phyloP scores from a whole-genome alignment of 148 eudicot genomes.

The Rhododendron vialii region DNA sequence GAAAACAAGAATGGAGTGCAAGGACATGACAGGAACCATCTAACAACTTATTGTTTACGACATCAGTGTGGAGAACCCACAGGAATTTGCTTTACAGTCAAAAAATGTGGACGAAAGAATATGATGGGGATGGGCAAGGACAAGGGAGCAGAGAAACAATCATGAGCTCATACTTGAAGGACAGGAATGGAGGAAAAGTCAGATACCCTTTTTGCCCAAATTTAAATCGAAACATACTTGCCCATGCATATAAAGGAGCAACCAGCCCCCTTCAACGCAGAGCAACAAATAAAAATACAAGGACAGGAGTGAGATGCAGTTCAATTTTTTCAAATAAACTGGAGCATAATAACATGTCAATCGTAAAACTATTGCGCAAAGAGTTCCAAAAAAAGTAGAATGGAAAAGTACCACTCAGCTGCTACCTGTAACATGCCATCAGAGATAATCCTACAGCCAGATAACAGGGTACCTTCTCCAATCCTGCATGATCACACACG shows the following conservation, averaged over 20 bases:
- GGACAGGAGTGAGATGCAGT: background rate
- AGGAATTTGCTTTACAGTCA: background rate
- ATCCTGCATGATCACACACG: slow-evolving; percentile 44
- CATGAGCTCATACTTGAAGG: background rate
- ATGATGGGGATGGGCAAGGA: background rate
- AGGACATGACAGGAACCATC: background rate
- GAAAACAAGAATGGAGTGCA: background rate
- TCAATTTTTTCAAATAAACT: background rate
- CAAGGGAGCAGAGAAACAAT: background rate
- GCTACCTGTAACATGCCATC: slow-evolving; percentile 99
- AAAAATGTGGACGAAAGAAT: background rate
- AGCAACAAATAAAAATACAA: background rate
- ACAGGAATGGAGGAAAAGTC: background rate
- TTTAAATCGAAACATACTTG: background rate
- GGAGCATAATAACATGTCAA: background rate
- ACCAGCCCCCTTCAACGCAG: too few species aligned
- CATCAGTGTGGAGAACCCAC: background rate
- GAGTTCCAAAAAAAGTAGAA: background rate
- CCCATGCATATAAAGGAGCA: background rate
- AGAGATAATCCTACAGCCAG: slow-evolving; percentile 70
- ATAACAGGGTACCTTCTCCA: slow-evolving; percentile 93
- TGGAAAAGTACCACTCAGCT: slow-evolving; percentile 65
- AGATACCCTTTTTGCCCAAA: background rate
- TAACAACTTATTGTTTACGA: background rate
- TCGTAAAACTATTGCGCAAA: background rate